phyloP scores from a whole-genome alignment of 768 basidiomycete species.

The Boletus edulis region DNA sequence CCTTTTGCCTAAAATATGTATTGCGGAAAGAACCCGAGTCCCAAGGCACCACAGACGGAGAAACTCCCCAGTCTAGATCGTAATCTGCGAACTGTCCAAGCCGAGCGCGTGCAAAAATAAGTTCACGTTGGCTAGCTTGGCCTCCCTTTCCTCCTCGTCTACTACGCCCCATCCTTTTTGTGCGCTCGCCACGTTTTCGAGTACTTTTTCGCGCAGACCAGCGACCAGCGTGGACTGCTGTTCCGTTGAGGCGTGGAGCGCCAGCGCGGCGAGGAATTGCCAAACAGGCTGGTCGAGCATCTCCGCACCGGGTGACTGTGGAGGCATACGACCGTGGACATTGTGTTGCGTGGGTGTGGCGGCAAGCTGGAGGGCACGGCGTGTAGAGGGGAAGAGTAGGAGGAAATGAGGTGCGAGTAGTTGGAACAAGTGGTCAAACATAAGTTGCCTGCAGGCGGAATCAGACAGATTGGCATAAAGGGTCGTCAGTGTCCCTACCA shows the following conservation, averaged over 20 bases:
- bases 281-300: slow-evolving; percentile 88
- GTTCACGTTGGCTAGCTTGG: slow-evolving; percentile 91
- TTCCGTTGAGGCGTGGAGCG: slow-evolving; percentile 76
- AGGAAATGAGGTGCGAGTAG: slow-evolving; percentile 74
- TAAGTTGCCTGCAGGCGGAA: slow-evolving; percentile 61
- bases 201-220: slow-evolving; percentile 85
- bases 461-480: slow-evolving; percentile 1
- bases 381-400: slow-evolving; percentile 86
- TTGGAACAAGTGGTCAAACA: slow-evolving; percentile 87
- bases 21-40: not conserved
- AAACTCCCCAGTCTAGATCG: slow-evolving; percentile 31
- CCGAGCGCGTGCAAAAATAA: slow-evolving; percentile 82
- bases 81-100: slow-evolving; percentile 69
- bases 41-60: too few relatives aligned
- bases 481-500: slow-evolving; percentile 48
- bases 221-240: slow-evolving; percentile 90
- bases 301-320: slow-evolving; percentile 58
- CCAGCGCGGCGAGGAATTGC: slow-evolving; percentile 89
- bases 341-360: slow-evolving; percentile 35
- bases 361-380: slow-evolving; percentile 48
- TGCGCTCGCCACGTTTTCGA: slow-evolving; percentile 82
- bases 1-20: slow-evolving; percentile 10
- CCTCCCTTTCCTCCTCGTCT: slow-evolving; percentile 69
- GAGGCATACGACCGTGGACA: slow-evolving; percentile 53
- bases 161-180: slow-evolving; percentile 66